These are phyloP conservation scores for Aspergillus haitiensis DNA, from an alignment of 495 filamentous ascomycete species.

Conservation along the genomic window DNA sequence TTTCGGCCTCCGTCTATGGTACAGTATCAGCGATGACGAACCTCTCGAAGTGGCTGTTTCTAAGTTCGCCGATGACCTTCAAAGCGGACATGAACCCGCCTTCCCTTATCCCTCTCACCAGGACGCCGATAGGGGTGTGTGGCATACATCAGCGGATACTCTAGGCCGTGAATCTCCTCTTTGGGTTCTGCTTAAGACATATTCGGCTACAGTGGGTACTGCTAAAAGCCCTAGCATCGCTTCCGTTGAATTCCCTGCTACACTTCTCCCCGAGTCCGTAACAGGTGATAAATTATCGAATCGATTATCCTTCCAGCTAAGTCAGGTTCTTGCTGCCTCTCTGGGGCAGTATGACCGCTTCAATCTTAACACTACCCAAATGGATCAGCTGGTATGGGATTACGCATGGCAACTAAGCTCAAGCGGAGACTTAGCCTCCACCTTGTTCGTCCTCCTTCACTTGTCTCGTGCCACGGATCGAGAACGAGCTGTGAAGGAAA, in stretches of 20 bases:
- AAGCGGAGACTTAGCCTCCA: conserved; percentile 64
- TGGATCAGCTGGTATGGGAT: conserved; percentile 65
- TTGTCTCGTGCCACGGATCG: conserved; percentile 64
- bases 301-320: conserved; percentile 80
- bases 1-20: conserved; percentile 89
- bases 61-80: conserved; percentile 67
- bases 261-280: conserved; percentile 50
- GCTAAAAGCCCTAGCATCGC: conserved; percentile 18
- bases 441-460: conserved; percentile 75
- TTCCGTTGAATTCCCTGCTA: conserved; percentile 35
- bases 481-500: conserved; percentile 63
- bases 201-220: conserved; percentile 52
- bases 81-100: conserved; percentile 58
- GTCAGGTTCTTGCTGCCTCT: conserved; percentile 55
- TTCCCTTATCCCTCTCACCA: conserved; percentile 61
- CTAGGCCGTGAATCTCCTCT: conserved; percentile 69
- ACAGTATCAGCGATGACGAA: conserved; percentile 66
- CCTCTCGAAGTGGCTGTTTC: conserved; percentile 68
- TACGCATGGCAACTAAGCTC: conserved; percentile 73
- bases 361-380: conserved; percentile 40
- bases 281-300: conserved; percentile 68
- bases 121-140: conserved; percentile 54
- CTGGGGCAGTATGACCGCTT: conserved; percentile 47
- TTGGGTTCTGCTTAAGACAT: conserved; percentile 81
- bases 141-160: conserved; percentile 45